Conservation (phyloP, 1,284 basidiomycete species). For the Coniferiporia sulphurascens region DNA sequence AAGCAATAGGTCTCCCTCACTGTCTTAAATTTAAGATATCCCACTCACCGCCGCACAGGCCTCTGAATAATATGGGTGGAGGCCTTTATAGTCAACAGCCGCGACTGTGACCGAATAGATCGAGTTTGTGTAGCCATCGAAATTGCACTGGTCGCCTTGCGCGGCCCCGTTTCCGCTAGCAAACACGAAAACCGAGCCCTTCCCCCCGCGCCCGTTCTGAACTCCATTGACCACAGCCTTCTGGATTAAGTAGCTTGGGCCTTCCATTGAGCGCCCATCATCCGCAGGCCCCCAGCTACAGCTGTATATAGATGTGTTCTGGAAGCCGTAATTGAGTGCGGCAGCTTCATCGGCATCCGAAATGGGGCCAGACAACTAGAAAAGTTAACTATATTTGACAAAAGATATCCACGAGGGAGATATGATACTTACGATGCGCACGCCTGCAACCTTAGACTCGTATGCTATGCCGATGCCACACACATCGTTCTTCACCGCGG, state of each 20-base stretch:
- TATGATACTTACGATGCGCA: slow-evolving; percentile 61
- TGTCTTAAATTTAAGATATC: background rate
- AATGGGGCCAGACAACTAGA: slow-evolving; percentile 74
- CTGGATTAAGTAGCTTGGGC: slow-evolving; percentile 86
- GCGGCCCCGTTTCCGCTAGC: slow-evolving; percentile 96
- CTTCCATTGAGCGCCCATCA: slow-evolving; percentile 94
- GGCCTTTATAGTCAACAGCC: slow-evolving; percentile 86
- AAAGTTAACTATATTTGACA: background rate
- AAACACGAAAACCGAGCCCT: slow-evolving; percentile 94
- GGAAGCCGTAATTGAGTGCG: slow-evolving; percentile 90
- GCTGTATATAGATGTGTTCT: slow-evolving; percentile 90
- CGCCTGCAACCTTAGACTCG: slow-evolving; percentile 84
- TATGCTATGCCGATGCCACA: slow-evolving; percentile 97
- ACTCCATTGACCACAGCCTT: slow-evolving; percentile 96
- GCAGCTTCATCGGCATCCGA: slow-evolving; percentile 98
- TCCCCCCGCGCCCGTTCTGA: slow-evolving; percentile 85
- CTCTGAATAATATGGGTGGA: slow-evolving; percentile 97
- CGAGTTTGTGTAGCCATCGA: slow-evolving; percentile 98
- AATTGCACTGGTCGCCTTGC: slow-evolving; percentile 96
- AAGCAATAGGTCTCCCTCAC: background rate
- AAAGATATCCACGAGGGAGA: background rate
- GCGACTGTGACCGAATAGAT: slow-evolving; percentile 97
- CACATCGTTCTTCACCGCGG: slow-evolving; percentile 92
- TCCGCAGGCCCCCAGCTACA: slow-evolving; percentile 99
- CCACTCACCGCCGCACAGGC: slow-evolving; percentile 73